Evolutionary conservation across 179 eudicot genomes (phyloP), one percentile per base, ranked within the genome.

Genomic region (Camellia oleifera): DNA sequence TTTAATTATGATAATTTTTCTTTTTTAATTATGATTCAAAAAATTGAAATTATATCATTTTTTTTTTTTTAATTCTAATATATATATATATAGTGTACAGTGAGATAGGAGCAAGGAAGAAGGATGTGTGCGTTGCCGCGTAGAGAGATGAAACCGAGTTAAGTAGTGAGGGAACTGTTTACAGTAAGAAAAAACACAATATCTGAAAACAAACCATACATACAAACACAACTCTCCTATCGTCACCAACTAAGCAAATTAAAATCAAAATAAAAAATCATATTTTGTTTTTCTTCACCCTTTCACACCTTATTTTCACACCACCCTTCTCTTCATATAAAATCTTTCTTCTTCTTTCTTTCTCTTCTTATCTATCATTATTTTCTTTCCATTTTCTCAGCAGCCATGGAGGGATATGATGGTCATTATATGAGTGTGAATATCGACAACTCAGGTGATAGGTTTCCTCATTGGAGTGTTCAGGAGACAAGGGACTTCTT

Each of bases 381-480:
- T 26, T 66, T 61, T 11, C 20, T 65, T 40, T 63, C 20, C 60
- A 75, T 75, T 13, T 26, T 7, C 60, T 54, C 46, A 40, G 2
- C 71, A 56, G 13, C 72, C 46, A 81, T 69, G 79, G 74, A 62
- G 60, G 40, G 61, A 3, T 64, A 44, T 67, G 81, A 77, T 14
- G 80, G 58, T 64, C 84, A 81, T 5, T 78, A 74, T 80, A 56
- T 60, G 50, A 32, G 54, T 53, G 69, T 57, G 54, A 48, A 53
- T 57, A 8, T 62, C 5, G 74, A 18, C 17, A 46, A 62, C 17
- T 76, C n/a, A 5, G 88, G 68, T 2, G 92, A 91, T 77, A 85
- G 98, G 83, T 93, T 95, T 69, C 98, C 98, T 0, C 98, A 93
- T 80, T 95, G 98, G 98, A 92, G 98, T 69, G 76, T 87, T 0